These are phyloP conservation scores for Helotiales sp. DNA, from an alignment of 2,329 filamentous ascomycete genomes.

Conservation along the genomic window DNA sequence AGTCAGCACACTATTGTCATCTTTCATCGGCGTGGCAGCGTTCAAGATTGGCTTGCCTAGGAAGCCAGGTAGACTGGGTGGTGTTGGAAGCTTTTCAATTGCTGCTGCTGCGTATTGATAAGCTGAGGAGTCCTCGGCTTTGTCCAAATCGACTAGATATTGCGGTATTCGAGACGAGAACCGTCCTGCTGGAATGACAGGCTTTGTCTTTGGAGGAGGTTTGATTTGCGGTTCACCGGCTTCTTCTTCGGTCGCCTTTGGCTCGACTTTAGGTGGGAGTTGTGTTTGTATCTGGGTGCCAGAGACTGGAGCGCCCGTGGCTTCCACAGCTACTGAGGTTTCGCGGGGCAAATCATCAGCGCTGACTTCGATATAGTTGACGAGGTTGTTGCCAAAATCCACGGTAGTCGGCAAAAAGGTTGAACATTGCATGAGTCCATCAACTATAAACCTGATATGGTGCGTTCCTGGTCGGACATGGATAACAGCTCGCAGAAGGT, in stretches of 20 bases:
- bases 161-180: constrained; percentile 78
- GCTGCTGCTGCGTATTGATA: constrained; percentile 75
- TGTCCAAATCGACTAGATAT: constrained; percentile 85
- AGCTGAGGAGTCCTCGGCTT: constrained; percentile 72
- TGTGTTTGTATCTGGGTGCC: constrained; percentile 20
- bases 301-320: constrained; percentile 16
- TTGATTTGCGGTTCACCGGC: constrained; percentile 34
- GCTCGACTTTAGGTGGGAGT: constrained; percentile 19
- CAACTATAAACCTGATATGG: constrained; percentile 94
- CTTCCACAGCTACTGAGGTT: constrained; percentile 34
- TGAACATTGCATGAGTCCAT: constrained; percentile 89
- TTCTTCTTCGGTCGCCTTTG: constrained; percentile 37
- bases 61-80: constrained; percentile 86
- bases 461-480: constrained; percentile 91
- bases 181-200: constrained; percentile 53
- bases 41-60: constrained; percentile 94
- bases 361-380: constrained; percentile 96
- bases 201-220: constrained; percentile 51
- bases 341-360: constrained; percentile 63
- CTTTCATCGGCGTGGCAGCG: constrained; percentile 87
- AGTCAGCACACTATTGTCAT: constrained; percentile 94
- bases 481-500: constrained; percentile 73
- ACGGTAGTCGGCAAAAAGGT: constrained; percentile 89
- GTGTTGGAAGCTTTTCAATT: constrained; percentile 76
- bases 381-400: constrained; percentile 95